Evolutionary conservation across 768 basidiomycete species (phyloP), one percentile per base, ranked within the genome.

Genomic region (Termitomyces sp.): DNA sequence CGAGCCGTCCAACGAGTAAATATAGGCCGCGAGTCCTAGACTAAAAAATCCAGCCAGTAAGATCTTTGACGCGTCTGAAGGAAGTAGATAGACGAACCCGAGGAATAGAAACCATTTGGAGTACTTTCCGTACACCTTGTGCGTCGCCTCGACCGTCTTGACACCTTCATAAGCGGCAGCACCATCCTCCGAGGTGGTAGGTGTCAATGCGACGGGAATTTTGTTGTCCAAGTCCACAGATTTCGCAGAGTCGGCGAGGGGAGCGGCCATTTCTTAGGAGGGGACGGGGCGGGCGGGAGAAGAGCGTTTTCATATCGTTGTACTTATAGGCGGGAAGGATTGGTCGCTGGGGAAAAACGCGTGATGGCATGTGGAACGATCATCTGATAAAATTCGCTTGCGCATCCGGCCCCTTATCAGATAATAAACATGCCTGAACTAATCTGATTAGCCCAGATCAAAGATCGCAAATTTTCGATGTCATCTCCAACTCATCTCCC

Each of bases 1-100:
- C 16, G 80, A 77, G 20, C 80, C 75, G 56, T 90, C 89, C 29
- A 91, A 75, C 0, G 88, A 88, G 67, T 90, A 91, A 53, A 89
- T 84, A 66, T 89, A 91, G 1, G 87, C 81, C 0, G 86, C 85
- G 0, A 88, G 77, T 13, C 76, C 87, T 53, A 90, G 67, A 50
- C 84, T 77, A 88, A 66, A 48, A 82, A 72, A 51, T 0, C 73
- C 50, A 33, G 45, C 40, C 38, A 54, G 48, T 3, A 52, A n/a
- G 33, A 7, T 31, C 41, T 46, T 38, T 42, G 3, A 40, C 29
- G 6, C 11, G 49, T 44, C n/a, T 15, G 39, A 56, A 12, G 29
- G 11, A 36, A 9, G 44, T 16, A 23, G 27, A 11, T 50, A 60
- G 25, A 32, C 52, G 1, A 52, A 85, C 86, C 84, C 76, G 39